Percentiles rank a stretch among this genome's conserved stretches.
These are phyloP conservation scores for Gentiana dahurica DNA, from an alignment of 257 asterid genomes.

Conservation along the genomic window DNA sequence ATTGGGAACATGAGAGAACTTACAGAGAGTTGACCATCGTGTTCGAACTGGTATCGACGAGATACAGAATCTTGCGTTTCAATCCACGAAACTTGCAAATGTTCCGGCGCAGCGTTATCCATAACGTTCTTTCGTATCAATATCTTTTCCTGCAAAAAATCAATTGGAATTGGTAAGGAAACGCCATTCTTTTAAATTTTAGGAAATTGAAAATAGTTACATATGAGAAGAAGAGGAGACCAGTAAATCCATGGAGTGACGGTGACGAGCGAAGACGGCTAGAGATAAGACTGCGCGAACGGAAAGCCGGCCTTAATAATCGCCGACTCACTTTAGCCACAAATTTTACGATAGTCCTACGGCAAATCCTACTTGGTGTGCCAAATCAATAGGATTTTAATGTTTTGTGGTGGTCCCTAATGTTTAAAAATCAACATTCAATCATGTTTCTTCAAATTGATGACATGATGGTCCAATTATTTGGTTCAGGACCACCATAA, in stretches of 20 bases:
- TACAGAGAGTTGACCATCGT: slow-evolving; percentile 70
- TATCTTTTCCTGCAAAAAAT: slow-evolving; percentile 37
- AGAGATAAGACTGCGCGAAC: too few species aligned
- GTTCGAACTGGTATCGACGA: slow-evolving; percentile 57
- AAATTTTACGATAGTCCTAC: too few species aligned
- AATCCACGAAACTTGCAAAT: slow-evolving; percentile 56
- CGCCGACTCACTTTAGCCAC: slow-evolving; percentile 2
- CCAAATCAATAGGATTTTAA: too few species aligned
- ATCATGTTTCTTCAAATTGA: too few species aligned
- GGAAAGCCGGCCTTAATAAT: too few species aligned
- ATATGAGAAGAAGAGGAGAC: background rate
- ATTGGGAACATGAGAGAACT: slow-evolving; percentile 13
- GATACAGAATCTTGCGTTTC: slow-evolving; percentile 72
- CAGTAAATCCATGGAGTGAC: slow-evolving; percentile 8
- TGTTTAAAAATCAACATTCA: too few species aligned
- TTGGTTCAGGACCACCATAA: too few species aligned
- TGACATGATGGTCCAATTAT: too few species aligned
- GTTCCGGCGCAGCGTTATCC: slow-evolving; percentile 18
- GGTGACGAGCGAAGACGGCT: background rate
- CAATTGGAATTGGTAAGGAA: background rate
- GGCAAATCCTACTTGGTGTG: too few species aligned
- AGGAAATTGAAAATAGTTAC: background rate
- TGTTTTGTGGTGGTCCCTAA: too few species aligned
- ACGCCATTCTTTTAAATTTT: background rate
- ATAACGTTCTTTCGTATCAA: slow-evolving; percentile 39